These are phyloP conservation scores for Clohesyomyces aquaticus DNA, from an alignment of 495 filamentous ascomycete species.

Conservation along the genomic window DNA sequence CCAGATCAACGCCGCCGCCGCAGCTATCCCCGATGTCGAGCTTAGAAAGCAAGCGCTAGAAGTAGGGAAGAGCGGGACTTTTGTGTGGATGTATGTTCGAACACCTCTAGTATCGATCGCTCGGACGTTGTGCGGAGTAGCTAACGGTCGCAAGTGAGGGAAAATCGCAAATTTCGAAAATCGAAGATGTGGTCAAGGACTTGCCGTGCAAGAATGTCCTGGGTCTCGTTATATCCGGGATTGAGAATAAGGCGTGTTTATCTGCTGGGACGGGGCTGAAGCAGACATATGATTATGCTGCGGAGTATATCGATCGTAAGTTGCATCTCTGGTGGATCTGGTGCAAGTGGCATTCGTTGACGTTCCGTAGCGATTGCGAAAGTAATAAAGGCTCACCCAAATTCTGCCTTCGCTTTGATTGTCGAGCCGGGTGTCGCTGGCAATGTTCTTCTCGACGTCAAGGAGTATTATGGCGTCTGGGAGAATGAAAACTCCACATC, in stretches of 20 bases:
- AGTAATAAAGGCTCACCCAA: conserved; percentile 10
- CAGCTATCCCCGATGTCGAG: conserved; percentile 9
- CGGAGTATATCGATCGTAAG: conserved; percentile 22
- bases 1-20: conserved; percentile 2
- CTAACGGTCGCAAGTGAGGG: conserved; percentile 8
- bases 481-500: neutral
- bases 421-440: conserved; percentile 14
- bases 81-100: conserved; percentile 26
- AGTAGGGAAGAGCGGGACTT: conserved; percentile 13
- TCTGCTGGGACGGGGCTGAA: neutral
- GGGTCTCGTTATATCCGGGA: conserved; percentile 20
- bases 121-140: too few species aligned
- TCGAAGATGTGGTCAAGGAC: conserved; percentile 13
- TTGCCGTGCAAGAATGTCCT: conserved; percentile 24
- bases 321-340: neutral
- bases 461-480: too few species aligned
- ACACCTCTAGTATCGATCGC: too few species aligned
- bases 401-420: conserved; percentile 24
- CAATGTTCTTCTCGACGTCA: conserved; percentile 2
- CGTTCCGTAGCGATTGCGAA: conserved; percentile 4
- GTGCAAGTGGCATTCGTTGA: neutral
- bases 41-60: conserved; percentile 4
- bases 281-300: conserved; percentile 3
- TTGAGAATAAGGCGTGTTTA: conserved; percentile 12
- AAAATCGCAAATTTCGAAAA: conserved; percentile 2